Evolutionary conservation across 495 filamentous ascomycete genomes (phyloP).

Genomic region (Penicillium simplicissimum): DNA sequence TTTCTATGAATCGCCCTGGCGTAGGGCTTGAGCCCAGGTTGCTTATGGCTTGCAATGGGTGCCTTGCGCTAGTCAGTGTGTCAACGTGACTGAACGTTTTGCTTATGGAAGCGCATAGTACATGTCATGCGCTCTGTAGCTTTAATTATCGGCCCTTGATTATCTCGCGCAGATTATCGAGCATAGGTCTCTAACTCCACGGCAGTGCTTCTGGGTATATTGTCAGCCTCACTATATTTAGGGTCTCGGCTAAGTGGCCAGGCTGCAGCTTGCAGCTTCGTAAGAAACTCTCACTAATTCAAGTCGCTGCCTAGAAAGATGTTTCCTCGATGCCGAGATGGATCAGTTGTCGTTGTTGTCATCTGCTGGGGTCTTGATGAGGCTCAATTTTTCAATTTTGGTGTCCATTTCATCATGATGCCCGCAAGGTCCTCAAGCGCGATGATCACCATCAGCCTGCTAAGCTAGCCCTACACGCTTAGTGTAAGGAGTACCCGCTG

Average conservation of each 20-base stretch:
- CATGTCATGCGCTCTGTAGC: background rate
- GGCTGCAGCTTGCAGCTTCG: background rate
- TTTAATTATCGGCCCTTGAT: too few relatives aligned
- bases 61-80: background rate
- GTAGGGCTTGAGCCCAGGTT: background rate
- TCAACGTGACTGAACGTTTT: background rate
- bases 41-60: background rate
- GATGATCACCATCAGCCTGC: background rate
- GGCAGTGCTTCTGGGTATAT: background rate
- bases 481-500: slow-evolving; percentile 9
- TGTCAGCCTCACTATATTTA: background rate
- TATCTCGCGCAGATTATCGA: background rate
- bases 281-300: background rate
- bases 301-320: background rate
- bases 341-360: background rate
- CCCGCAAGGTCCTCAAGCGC: slow-evolving; percentile 2
- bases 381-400: background rate
- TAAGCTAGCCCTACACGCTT: slow-evolving; percentile 7
- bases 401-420: background rate
- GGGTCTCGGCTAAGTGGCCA: background rate
- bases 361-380: background rate
- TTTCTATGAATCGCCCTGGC: background rate
- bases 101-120: background rate
- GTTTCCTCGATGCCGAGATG: background rate
- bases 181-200: background rate